Base-by-base conservation (phyloP, 495 filamentous ascomycete genomes). In the Penicillium angulare region DNA sequence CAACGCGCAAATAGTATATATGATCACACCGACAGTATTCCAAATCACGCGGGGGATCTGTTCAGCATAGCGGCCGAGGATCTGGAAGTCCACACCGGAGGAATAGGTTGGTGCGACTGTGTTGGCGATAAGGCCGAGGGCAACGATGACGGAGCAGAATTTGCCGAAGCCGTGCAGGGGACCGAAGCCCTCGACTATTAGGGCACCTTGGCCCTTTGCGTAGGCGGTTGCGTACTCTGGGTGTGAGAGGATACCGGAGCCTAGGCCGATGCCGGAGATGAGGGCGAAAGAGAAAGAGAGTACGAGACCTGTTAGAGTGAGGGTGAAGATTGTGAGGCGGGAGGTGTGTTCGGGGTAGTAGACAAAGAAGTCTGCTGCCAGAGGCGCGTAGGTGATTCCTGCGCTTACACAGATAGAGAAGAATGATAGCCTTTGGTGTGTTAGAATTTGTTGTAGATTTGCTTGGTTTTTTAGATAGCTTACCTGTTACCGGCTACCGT, bases 121-220 rank as follows among this genome's bases (percentile, higher is more conserved):
- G 61, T 92, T 92, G 24, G 86, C 80, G 40, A 90, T 83, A 8
- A 89, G 71, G 1, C 87, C 85, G 1, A 92, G 69, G 0, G 86
- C 84, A 7, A 86, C 71, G n/a, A 92, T 62, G 1, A 89, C 85
- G 16, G 79, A 77, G 63, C 84, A 86, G 73, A 90, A 86, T 54
- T 84, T 84, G 34, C 87, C 87, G 53, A 92, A 92, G 0, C 68
- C 70, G 32, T 80, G 79, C 0, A 90, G 73, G 0, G 82, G 78
- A 2, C 65, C 69, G 59, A 79, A 87, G 16, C 78, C 86, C 57
- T 83, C 79, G 7, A 87, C 83, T 12, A 90, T 80, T 1, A 92
- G 76, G 12, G 76, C 76, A 42, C 76, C 75, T 57, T 60, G 73
- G 32, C 71, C 71, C 17, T 21, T 47, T 16, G 57, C 55, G 50